A percentile compares a stretch with the other conserved stretches of the same genome.
Evolutionary conservation across 2,329 filamentous ascomycete species (phyloP).

Genomic region (Macrophomina pseudophaseolina): DNA sequence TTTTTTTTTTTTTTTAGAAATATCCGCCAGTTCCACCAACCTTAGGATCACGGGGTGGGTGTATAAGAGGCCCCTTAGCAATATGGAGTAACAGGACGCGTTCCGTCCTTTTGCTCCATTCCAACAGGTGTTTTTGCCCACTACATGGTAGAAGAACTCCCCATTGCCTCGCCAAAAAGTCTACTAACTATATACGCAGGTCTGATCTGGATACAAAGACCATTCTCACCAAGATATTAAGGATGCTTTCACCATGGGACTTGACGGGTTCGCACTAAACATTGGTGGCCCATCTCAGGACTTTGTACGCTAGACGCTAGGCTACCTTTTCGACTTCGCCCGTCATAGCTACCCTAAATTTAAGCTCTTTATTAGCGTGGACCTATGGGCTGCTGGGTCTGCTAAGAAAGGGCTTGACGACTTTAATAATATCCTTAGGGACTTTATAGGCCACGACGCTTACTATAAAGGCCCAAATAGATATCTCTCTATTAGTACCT

Average conservation of each 20-base stretch:
- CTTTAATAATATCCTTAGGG: neutral
- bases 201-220: neutral
- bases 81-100: too few species aligned
- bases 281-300: neutral
- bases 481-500: neutral
- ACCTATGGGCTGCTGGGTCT: conserved; percentile 11
- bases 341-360: conserved; percentile 13
- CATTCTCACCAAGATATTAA: conserved; percentile 10
- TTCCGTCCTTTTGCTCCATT: too few species aligned
- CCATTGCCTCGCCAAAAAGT: too few species aligned
- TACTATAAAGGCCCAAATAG: conserved; percentile 16
- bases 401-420: neutral
- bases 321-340: conserved; percentile 13
- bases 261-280: conserved; percentile 11
- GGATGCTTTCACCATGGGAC: conserved; percentile 1
- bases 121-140: too few species aligned
- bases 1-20: too few species aligned
- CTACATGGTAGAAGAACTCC: too few species aligned
- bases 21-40: too few species aligned
- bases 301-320: neutral
- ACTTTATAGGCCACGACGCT: neutral
- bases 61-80: too few species aligned
- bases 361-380: conserved; percentile 16
- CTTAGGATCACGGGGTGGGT: too few species aligned
- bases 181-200: too few species aligned